Base-by-base conservation (phyloP, 139 green algal genomes). In the Mesotaenium endlicherianum region DNA sequence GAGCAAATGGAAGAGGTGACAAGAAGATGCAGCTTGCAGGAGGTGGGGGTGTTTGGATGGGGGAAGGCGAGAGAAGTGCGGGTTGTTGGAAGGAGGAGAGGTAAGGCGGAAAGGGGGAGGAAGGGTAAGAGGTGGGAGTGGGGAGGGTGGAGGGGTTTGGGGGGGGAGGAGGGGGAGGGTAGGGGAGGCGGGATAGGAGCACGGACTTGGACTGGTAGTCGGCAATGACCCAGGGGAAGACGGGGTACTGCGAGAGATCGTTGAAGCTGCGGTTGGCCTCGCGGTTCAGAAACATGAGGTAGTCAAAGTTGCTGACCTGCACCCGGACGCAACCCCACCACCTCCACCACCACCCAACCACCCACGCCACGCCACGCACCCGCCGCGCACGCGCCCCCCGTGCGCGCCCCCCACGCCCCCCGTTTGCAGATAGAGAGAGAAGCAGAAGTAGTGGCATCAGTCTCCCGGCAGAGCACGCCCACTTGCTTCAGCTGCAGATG, bases 211-310 rank as follows among this genome's bases (percentile, higher is more conserved):
- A 85, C 26, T 74, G 80, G 90, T 97, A 99, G 87, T 98, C 94
- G 0, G 71, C 14, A 71, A 99, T 86, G 45, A 99, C 92, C 96
- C 96, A 99, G 26, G 96, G 96, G 41, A 97, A 95, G 30, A 99
- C 95, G 0, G 94, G 94, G 89, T 92, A 98, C 50, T 92, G 59
- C 42, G 84, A 83, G 31, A 90, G 77, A 81, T 92, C 89, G 67
- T 91, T 91, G 71, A 88, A 92, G 17, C 77, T 89, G 26, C 89
- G 77, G 16, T 90, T 84, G 26, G 89, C 88, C 20, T 90, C 68
- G 41, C 88, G 90, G 77, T 92, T 92, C 20, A 92, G 77, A 41
- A 77, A 55, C 77, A 90, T 87, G 30, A 91, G 85, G 74, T 91
- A 91, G 70, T 84, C 77, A 50, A 88, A 91, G 49, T 88, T 91